A percentile compares a stretch with the other conserved stretches of the same genome.
Conservation (phyloP, 2,329 filamentous ascomycete genomes). For the Cytospora chrysosperma region DNA sequence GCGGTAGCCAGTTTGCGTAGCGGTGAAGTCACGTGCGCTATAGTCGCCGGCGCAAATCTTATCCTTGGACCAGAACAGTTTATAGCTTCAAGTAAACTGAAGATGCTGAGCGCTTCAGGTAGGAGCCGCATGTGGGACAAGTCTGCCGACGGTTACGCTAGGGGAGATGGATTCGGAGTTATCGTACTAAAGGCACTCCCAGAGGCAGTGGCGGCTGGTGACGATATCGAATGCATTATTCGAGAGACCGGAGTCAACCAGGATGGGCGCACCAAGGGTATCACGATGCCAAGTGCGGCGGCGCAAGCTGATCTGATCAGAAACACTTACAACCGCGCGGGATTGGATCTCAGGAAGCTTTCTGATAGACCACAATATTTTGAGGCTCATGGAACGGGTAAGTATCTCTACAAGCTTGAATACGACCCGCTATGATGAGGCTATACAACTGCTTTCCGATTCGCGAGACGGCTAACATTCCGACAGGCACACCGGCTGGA, state of each 20-base stretch:
- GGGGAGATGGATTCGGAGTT: constrained; percentile 50
- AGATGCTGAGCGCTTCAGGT: constrained; percentile 38
- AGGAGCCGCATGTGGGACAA: constrained; percentile 49
- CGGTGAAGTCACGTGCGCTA: constrained; percentile 33
- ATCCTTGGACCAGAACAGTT: constrained; percentile 36
- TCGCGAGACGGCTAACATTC: too few relatives aligned
- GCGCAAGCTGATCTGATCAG: constrained; percentile 43
- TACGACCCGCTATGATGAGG: too few relatives aligned
- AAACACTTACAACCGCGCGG: constrained; percentile 40
- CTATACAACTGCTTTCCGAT: constrained; percentile 3
- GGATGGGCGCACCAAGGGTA: constrained; percentile 43
- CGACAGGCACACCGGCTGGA: too few relatives aligned
- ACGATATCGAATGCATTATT: constrained; percentile 42
- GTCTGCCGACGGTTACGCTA: constrained; percentile 51
- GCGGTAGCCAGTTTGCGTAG: constrained; percentile 35
- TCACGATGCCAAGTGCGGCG: constrained; percentile 38
- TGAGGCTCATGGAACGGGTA: constrained; percentile 30
- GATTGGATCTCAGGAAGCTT: constrained; percentile 32
- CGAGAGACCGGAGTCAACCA: constrained; percentile 42
- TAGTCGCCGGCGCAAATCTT: constrained; percentile 35
- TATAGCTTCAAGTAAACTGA: constrained; percentile 35
- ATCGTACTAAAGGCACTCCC: constrained; percentile 37
- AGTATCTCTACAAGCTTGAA: constrained; percentile 34
- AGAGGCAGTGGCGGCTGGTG: constrained; percentile 4
- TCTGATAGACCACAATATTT: constrained; percentile 31